Evolutionary conservation across 305 asterid genomes (phyloP).

Genomic region (Euphrasia arctica): DNA sequence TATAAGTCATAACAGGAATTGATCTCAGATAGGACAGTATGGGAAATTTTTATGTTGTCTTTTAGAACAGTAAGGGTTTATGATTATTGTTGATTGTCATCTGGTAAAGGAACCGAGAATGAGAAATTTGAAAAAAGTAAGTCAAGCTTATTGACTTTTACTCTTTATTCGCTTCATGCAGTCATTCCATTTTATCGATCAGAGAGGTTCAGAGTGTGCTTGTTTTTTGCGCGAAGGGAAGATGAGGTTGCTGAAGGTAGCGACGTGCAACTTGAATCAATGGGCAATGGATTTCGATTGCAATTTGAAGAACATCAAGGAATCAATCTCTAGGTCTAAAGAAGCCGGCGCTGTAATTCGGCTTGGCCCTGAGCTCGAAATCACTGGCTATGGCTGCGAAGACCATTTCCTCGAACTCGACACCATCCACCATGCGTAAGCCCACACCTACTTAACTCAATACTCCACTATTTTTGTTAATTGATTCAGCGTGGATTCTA

Average conservation of each 20-base stretch:
- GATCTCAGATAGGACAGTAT: background rate
- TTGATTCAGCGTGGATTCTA: conserved; percentile 11
- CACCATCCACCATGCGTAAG: conserved; percentile 85
- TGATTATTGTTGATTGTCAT: background rate
- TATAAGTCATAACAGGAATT: background rate
- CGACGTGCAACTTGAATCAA: conserved; percentile 92
- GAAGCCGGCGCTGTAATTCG: conserved; percentile 79
- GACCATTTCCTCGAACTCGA: conserved; percentile 95
- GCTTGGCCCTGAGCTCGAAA: conserved; percentile 98
- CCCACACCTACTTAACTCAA: conserved; percentile 12
- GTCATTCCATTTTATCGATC: conserved; percentile 7
- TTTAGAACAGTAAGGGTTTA: background rate
- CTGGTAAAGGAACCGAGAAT: background rate
- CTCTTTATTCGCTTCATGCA: conserved; percentile 21
- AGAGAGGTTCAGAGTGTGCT: background rate
- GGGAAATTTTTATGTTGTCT: background rate
- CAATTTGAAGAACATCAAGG: conserved; percentile 79
- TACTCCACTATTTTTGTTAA: background rate
- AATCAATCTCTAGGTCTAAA: conserved; percentile 73
- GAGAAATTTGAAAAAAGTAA: background rate
- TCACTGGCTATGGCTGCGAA: conserved; percentile 95
- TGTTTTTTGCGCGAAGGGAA: background rate
- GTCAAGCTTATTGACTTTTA: background rate
- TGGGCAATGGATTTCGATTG: conserved; percentile 99
- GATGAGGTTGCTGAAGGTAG: conserved; percentile 86